Evolutionary conservation across 1,284 basidiomycete genomes (phyloP), one percentile per base, ranked within the genome.

Genomic region (Puccinia horiana): DNA sequence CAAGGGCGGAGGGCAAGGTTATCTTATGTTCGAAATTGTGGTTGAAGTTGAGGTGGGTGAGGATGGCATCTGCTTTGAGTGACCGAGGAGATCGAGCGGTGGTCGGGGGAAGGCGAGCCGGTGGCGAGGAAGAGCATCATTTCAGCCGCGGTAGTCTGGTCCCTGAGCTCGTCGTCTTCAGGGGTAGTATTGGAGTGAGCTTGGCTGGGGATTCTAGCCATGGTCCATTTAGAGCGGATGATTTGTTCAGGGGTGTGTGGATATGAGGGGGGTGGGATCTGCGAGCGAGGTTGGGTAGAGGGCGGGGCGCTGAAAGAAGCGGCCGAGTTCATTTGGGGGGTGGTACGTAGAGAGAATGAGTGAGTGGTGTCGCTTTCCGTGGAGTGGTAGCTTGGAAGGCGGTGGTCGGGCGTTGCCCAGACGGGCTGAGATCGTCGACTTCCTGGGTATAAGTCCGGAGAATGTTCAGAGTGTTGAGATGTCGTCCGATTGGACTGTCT

Each of bases 41-140:
- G 44, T 32, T 52, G 72, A 32, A 74, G 26, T n/a, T 74, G 72
- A 74, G 49, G n/a, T n/a, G n/a, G 32, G 26, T 29, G 47, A 40
- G 37, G 72, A 56, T 37, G 72, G 32, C 32, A 40, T 35, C 35
- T 26, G 49, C 56, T 52, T 35, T 54, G 72, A 35, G 72, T 56
- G 49, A 74, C 72, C 2, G 72, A 74, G 32, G n/a, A 54, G 47
- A 74, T 61, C 12, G 58, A 58, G 35, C 74, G 74, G 47, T 63
- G 40, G n/a, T 63, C 56, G 23, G 78, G 78, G 20, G 63, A 70
- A 23, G 78, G 78, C 14, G 78, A 81, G 40, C 69, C 78, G 69
- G 77, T 70, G 52, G 78, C 78, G 11, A 81, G 52, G 32, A 73
- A 81, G 42, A 81, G 78, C 78, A 81, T 81, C 42, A 81, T 56